Base-by-base conservation (phyloP, 129 eudicot genomes). In the Cynara cardunculus region DNA sequence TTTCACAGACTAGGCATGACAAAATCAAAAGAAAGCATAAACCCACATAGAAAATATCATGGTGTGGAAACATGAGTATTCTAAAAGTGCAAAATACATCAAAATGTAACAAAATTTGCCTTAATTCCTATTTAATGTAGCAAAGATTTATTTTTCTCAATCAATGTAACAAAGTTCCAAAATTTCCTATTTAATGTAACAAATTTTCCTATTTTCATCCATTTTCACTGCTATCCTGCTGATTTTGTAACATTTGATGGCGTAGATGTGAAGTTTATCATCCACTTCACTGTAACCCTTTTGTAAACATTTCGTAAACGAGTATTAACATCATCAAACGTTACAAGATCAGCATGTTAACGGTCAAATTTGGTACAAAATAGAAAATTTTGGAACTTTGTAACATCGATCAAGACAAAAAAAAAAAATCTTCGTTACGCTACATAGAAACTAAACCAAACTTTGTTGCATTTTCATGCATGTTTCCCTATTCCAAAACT, bases 1-100 rank as follows among this genome's bases (percentile, higher is more conserved):
- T 91, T 87, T 91, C 97, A 19, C 97, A 91, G 30, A 91, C 97
- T 92, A 24, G 11, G 39, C 75, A 79, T 35, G 66, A 71, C 75
- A 79, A 76, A 41, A 72, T 25, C 26, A 69, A 73, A 69, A 66
- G 18, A 44, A 80, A 76, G 11, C n/a, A 75, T 39, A 19, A 79
- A 75, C 80, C 26, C 46, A 18, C 41, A 46, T 13, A 13, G 41
- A 11, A 56, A 41, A 27, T 2, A 64, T 32, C 34, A 18, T 32
- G 49, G 27, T 3, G 75, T 71, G 75, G 39, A 21, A 34, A 2
- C 46, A 34, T 35, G 56, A 35, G 30, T 71, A 34, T 34, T 34
- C 14, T 19, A 71, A 21, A 34, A 71, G 24, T 10, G 24, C 9
- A 56, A 56, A 56, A 56, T 56, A 19, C 65, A 56, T n/a, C 65